Conservation (phyloP, 2,329 filamentous ascomycete species). For the Ambrosiella beaveri region DNA sequence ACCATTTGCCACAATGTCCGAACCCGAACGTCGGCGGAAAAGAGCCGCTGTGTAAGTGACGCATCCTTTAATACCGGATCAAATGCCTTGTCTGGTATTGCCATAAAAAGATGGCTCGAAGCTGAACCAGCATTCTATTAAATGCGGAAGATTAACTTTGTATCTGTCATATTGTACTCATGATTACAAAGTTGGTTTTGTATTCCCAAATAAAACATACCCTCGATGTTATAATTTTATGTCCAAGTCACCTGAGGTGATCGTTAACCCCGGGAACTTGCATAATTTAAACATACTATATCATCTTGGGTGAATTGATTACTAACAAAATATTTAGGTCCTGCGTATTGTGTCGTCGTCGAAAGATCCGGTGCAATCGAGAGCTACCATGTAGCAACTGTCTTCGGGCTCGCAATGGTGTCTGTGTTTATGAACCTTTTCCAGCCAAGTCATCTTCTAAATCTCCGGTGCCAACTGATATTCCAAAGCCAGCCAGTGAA, state of each 20-base stretch:
- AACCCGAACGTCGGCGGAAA: constrained; percentile 17
- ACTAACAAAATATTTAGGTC: constrained; percentile 18
- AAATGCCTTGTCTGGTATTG: too few species aligned
- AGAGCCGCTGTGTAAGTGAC: constrained; percentile 18
- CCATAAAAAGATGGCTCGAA: too few species aligned
- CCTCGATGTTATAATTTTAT: too few species aligned
- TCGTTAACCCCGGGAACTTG: too few species aligned
- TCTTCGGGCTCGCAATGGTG: constrained; percentile 20
- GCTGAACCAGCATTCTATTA: too few species aligned
- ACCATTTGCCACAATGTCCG: constrained; percentile 12
- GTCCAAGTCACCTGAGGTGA: too few species aligned
- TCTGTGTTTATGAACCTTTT: constrained; percentile 16
- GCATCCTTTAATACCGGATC: neutral
- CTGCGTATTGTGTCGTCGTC: constrained; percentile 25
- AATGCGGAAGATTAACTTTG: too few species aligned
- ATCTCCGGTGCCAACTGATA: neutral
- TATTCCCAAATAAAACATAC: too few species aligned
- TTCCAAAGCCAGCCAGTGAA: neutral
- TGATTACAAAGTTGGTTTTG: too few species aligned
- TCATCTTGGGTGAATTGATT: neutral
- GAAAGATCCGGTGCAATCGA: constrained; percentile 28
- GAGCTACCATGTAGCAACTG: constrained; percentile 26
- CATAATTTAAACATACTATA: too few species aligned
- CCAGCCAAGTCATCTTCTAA: neutral
- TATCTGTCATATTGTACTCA: too few species aligned